Evolutionary conservation across 345 rosid genomes (phyloP).

Genomic region (Eucalyptus curtisii): DNA sequence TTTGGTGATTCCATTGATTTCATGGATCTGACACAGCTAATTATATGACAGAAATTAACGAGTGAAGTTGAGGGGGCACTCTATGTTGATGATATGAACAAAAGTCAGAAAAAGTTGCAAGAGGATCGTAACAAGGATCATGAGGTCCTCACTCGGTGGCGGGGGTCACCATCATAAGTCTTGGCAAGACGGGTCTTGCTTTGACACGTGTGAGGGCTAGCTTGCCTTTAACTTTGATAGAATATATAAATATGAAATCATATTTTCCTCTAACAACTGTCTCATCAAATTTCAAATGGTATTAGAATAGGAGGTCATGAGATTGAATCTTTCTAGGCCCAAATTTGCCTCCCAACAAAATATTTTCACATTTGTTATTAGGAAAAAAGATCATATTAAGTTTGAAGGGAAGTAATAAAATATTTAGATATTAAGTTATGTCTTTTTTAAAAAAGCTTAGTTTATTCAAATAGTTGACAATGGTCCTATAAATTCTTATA

Average conservation of each 20-base stretch:
- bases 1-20: neutral
- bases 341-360: too few species aligned
- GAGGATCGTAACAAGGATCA: too few species aligned
- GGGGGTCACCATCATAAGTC: neutral
- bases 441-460: too few species aligned
- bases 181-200: neutral
- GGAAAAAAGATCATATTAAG: rapidly evolving
- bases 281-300: neutral
- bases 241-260: too few species aligned
- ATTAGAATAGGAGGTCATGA: neutral
- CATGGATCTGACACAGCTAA: neutral
- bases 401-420: neutral
- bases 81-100: neutral
- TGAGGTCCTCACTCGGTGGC: neutral
- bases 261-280: rapidly evolving
- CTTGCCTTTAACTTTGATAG: too few species aligned
- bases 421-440: too few species aligned
- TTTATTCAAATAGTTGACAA: too few species aligned
- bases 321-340: neutral
- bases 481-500: rapidly evolving
- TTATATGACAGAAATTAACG: neutral
- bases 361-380: too few species aligned
- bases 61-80: neutral
- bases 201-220: too few species aligned
- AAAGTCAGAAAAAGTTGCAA: too few species aligned